Evolutionary conservation across 306 rosid genomes (phyloP).

Genomic region (Fragaria vesca): DNA sequence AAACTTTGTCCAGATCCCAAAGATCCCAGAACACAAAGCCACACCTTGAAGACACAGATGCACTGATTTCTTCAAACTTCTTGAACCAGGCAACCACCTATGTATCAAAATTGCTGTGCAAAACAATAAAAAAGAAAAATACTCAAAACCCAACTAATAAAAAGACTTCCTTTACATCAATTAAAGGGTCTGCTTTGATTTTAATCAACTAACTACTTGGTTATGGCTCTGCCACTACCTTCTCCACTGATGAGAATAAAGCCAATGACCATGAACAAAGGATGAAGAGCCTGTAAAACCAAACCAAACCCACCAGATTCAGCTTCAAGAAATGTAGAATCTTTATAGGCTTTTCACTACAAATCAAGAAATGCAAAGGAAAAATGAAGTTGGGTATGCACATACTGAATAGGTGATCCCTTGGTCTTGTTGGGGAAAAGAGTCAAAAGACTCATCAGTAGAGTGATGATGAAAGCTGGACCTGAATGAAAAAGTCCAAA

Average conservation of each 20-base stretch:
- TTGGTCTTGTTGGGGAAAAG: slow-evolving; percentile 32
- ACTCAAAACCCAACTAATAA: slow-evolving; percentile 13
- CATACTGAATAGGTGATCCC: slow-evolving; percentile 51
- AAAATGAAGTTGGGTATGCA: background rate
- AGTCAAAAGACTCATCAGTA: slow-evolving; percentile 14
- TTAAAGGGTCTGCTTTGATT: background rate
- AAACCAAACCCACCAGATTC: background rate
- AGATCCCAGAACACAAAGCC: slow-evolving; percentile 72
- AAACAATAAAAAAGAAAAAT: slow-evolving; percentile 1
- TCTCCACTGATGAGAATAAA: slow-evolving; percentile 83
- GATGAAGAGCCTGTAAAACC: slow-evolving; percentile 73
- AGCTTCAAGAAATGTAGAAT: background rate
- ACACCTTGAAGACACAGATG: slow-evolving; percentile 85
- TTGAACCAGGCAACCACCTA: slow-evolving; percentile 85
- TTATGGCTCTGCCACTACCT: slow-evolving; percentile 42
- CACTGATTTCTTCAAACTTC: slow-evolving; percentile 65
- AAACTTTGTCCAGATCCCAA: slow-evolving; percentile 88
- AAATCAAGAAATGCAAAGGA: background rate
- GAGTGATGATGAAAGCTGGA: slow-evolving; percentile 66
- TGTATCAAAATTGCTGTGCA: slow-evolving; percentile 72
- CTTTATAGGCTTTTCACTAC: background rate
- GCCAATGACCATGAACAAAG: slow-evolving; percentile 87
- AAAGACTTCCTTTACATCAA: slow-evolving; percentile 1
- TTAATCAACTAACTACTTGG: background rate
- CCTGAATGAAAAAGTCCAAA: slow-evolving; percentile 66